phyloP scores from a whole-genome alignment of 805 yeast genomes.

The Saturnispora quitensis region DNA sequence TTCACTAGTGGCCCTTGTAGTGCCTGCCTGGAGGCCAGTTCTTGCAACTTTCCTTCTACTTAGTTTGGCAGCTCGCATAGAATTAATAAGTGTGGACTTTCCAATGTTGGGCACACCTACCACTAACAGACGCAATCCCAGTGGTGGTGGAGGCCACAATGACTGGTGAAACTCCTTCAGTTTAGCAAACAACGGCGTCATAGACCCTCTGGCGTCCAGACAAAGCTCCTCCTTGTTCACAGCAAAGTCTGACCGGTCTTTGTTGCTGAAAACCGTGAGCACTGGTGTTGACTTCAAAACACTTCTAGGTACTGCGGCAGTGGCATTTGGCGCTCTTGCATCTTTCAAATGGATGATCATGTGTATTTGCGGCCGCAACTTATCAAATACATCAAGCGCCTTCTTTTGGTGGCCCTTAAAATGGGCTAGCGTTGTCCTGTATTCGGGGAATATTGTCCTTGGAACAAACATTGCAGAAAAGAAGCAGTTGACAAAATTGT shows the following conservation, averaged over 20 bases:
- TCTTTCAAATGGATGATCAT: slow-evolving; percentile 80
- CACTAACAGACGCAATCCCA: slow-evolving; percentile 69
- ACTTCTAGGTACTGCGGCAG: slow-evolving; percentile 25
- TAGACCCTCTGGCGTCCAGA: slow-evolving; percentile 36
- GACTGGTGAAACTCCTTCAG: slow-evolving; percentile 36
- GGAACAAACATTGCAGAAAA: slow-evolving; percentile 43
- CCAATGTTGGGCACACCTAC: slow-evolving; percentile 99
- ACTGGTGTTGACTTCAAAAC: slow-evolving; percentile 4
- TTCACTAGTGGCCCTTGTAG: slow-evolving; percentile 72
- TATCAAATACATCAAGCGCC: slow-evolving; percentile 60
- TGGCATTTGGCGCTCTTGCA: slow-evolving; percentile 78
- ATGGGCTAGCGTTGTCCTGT: slow-evolving; percentile 60
- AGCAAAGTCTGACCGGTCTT: slow-evolving; percentile 40
- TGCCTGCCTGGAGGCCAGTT: slow-evolving; percentile 87
- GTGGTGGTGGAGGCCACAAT: slow-evolving; percentile 66
- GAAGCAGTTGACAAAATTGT: not conserved
- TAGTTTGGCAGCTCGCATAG: slow-evolving; percentile 35
- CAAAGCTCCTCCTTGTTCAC: not conserved
- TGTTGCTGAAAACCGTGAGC: slow-evolving; percentile 55
- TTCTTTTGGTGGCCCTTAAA: slow-evolving; percentile 87
- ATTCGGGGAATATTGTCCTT: slow-evolving; percentile 61
- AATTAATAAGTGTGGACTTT: slow-evolving; percentile 78
- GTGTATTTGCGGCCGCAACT: slow-evolving; percentile 71
- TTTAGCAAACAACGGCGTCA: slow-evolving; percentile 36
- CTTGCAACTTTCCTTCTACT: slow-evolving; percentile 56